These are phyloP conservation scores for Dimargaris cristalligena DNA, from an alignment of 192 early-diverging fungal genomes.

Conservation along the genomic window DNA sequence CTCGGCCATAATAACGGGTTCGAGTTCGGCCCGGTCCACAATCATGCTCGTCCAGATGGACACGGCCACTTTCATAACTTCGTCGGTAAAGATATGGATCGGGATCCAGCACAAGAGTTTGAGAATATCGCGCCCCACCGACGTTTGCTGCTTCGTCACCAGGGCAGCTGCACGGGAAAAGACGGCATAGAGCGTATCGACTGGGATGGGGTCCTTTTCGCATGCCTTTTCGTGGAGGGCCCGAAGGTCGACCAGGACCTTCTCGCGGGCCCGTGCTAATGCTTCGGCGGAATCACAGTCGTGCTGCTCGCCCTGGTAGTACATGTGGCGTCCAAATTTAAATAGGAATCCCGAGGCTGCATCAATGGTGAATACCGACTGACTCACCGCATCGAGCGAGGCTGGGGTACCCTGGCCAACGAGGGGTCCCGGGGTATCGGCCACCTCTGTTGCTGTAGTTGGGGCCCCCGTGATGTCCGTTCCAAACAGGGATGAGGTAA, in stretches of 20 bases:
- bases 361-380: background rate
- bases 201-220: background rate
- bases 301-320: slow-evolving; percentile 7
- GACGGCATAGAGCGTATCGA: slow-evolving; percentile 2
- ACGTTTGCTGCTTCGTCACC: slow-evolving; percentile 3
- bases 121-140: slow-evolving; percentile 37
- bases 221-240: background rate
- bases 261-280: background rate
- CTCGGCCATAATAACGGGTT: slow-evolving; percentile 66
- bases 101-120: slow-evolving; percentile 78
- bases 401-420: background rate
- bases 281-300: background rate
- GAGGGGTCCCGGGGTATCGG: background rate
- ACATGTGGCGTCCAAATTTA: slow-evolving; percentile 5
- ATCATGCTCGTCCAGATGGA: slow-evolving; percentile 86
- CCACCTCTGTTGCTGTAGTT: too few species aligned
- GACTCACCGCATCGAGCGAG: background rate
- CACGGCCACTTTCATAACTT: slow-evolving; percentile 63
- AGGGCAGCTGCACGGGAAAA: slow-evolving; percentile 1
- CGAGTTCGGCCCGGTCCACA: slow-evolving; percentile 49
- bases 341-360: slow-evolving; percentile 8
- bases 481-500: background rate
- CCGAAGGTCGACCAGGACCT: slow-evolving; percentile 1
- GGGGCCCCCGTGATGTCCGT: background rate
- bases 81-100: slow-evolving; percentile 55